phyloP scores from a whole-genome alignment of 495 filamentous ascomycete species.

The Bacidia gigantensis region DNA sequence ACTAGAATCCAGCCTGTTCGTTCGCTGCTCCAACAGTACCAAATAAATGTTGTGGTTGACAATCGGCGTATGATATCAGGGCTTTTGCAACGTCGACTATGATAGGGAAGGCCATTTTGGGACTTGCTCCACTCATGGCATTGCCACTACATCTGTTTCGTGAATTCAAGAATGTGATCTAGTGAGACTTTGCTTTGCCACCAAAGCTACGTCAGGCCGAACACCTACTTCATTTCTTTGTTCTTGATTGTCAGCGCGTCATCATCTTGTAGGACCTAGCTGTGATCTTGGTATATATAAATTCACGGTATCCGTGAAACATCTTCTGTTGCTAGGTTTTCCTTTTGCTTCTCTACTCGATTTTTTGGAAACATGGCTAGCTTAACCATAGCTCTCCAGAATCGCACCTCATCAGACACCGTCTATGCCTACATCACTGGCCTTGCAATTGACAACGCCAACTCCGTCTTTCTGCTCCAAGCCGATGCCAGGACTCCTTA shows the following conservation, averaged over 20 bases:
- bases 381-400: conserved; percentile 46
- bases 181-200: background rate
- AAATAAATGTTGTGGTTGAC: too few relatives aligned
- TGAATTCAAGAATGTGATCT: too few relatives aligned
- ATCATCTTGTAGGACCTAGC: background rate
- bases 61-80: too few relatives aligned
- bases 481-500: conserved; percentile 44
- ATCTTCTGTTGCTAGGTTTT: background rate
- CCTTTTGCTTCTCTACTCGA: background rate
- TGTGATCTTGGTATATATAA: background rate
- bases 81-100: too few relatives aligned
- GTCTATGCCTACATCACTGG: conserved; percentile 64
- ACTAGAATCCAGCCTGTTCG: too few relatives aligned
- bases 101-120: too few relatives aligned
- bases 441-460: conserved; percentile 44
- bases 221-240: background rate
- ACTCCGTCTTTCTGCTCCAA: conserved; percentile 45
- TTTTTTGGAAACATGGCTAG: conserved; percentile 23
- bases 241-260: background rate
- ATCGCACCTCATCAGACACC: conserved; percentile 44
- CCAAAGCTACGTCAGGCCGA: background rate
- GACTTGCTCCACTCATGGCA: background rate
- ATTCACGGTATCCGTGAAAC: background rate
- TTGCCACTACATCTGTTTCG: too few relatives aligned
- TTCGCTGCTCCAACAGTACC: too few relatives aligned